A percentile compares a stretch with the other conserved stretches of the same genome.
Evolutionary conservation across 2,329 filamentous ascomycete genomes (phyloP).

Genomic region (Parascedosporium putredinis): DNA sequence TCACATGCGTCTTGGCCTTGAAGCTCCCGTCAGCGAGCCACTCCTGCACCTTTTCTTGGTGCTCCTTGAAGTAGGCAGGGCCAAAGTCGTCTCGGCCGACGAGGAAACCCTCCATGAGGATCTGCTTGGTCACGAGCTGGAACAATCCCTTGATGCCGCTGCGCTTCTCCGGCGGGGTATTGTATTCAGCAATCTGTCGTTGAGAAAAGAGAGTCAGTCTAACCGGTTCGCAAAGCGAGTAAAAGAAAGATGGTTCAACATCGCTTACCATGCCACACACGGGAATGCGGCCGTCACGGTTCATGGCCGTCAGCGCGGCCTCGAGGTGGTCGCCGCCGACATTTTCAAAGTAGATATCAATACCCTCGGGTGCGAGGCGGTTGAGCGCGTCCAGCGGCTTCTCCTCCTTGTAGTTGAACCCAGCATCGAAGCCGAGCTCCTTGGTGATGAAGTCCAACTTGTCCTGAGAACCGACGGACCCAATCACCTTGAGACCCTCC

Average conservation of each 20-base stretch:
- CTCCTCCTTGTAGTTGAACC: constrained; percentile 87
- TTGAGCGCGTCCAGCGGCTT: constrained; percentile 55
- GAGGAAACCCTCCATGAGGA: constrained; percentile 69
- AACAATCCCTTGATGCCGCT: constrained; percentile 60
- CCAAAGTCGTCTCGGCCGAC: constrained; percentile 57
- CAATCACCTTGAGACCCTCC: constrained; percentile 69
- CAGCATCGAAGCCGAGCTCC: constrained; percentile 44
- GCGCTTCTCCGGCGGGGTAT: constrained; percentile 38
- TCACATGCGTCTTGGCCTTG: constrained; percentile 58
- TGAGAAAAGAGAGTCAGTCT: too few relatives aligned
- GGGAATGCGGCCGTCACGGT: constrained; percentile 54
- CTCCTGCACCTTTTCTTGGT: constrained; percentile 63
- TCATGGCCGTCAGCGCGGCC: constrained; percentile 36
- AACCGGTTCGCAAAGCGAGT: not conserved
- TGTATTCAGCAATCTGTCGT: constrained; percentile 72
- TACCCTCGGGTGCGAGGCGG: constrained; percentile 62
- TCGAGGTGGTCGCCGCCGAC: constrained; percentile 43
- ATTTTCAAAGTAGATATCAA: constrained; percentile 57
- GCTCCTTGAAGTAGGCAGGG: constrained; percentile 55
- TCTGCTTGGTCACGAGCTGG: constrained; percentile 53
- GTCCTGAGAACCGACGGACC: constrained; percentile 67
- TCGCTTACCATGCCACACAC: constrained; percentile 48
- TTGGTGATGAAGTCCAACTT: constrained; percentile 59
- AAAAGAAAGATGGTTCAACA: not conserved
- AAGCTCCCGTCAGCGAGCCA: constrained; percentile 70